Base-by-base conservation (phyloP, 345 rosid genomes). In the Toxicodendron radicans region DNA sequence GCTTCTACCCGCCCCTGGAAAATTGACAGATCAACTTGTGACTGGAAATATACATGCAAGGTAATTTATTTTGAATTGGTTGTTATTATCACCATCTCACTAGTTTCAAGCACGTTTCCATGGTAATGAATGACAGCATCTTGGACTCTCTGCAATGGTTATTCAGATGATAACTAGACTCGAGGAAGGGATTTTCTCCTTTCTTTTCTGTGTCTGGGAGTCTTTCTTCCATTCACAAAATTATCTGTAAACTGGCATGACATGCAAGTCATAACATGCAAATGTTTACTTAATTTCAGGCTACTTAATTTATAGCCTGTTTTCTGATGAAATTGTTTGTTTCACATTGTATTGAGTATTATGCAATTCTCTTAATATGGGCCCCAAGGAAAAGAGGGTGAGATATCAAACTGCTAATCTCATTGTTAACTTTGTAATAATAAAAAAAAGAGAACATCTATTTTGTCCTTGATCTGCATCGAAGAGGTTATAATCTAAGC, bases 381-480 rank as follows among this genome's bases (percentile, higher is more conserved):
- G 33, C 30, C 23, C 32, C 3, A 43, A 20, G 51, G 54, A 53
- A 68, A 10, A 0, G 72, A 68, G 51, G 41, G 1, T 20, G 49
- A 54, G 46, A 33, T 20, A 35, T 12, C 13, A 20, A 64, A 64
- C 32, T 30, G 16, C 38, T 27, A 11, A 52, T 52, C 68, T 64
- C 18, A 2, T 23, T 43, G 52, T 45, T 17, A 64, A 41, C 5
- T 57, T 53, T 69, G n/a, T n/a, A 2, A 30, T 38, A 35, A 1
- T 14, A 3, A 53, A 3, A 23, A 38, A 69, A 92, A 27, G 51
- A n/a, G 33, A 13, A 38, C 27, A 21, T 69, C 5, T 45, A 45
- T 20, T 56, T 35, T 69, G 35, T 18, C 52, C 5, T 18, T 21
- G 27, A 17, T 56, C 20, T 64, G 17, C 18, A 2, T 43, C 20